A percentile compares a stretch with the other conserved stretches of the same genome.
Evolutionary conservation across 345 rosid species (phyloP).

Genomic region (Brassica cretica): DNA sequence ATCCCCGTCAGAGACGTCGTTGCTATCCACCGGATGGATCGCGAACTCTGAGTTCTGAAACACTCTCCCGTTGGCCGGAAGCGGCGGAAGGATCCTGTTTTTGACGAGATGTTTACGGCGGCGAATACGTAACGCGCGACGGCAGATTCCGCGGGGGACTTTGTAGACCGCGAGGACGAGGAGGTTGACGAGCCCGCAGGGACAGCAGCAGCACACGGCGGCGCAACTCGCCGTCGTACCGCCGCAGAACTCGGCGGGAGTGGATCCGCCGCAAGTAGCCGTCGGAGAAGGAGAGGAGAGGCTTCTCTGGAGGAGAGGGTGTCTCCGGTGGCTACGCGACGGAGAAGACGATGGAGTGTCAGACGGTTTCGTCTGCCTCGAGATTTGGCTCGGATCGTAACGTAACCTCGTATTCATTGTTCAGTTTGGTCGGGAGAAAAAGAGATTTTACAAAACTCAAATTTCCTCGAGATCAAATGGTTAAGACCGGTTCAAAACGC

Average conservation of each 20-base stretch:
- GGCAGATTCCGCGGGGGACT: conserved; percentile 60
- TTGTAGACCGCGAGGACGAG: conserved; percentile 57
- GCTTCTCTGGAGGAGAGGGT: conserved; percentile 35
- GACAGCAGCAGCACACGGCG: conserved; percentile 76
- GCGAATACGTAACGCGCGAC: conserved; percentile 44
- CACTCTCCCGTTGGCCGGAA: conserved; percentile 16
- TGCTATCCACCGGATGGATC: conserved; percentile 39
- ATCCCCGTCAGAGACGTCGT: conserved; percentile 28
- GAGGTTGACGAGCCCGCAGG: conserved; percentile 54
- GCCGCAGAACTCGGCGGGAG: conserved; percentile 46
- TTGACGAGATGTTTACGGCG: conserved; percentile 42
- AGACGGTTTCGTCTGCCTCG: conserved; percentile 26
- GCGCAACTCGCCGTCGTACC: conserved; percentile 74
- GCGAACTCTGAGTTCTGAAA: conserved; percentile 42
- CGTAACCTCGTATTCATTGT: conserved; percentile 27
- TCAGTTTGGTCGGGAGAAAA: neutral
- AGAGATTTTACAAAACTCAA: neutral
- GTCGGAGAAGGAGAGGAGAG: conserved; percentile 17
- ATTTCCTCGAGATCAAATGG: neutral
- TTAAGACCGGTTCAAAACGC: conserved; percentile 7
- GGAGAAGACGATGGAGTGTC: conserved; percentile 40
- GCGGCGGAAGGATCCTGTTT: conserved; percentile 40
- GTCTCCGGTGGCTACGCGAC: conserved; percentile 37
- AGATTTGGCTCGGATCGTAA: conserved; percentile 34
- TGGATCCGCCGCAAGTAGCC: conserved; percentile 32